These are phyloP conservation scores for Cyclotella atomus DNA, from an alignment of 108 stramenopile genomes.

Conservation along the genomic window DNA sequence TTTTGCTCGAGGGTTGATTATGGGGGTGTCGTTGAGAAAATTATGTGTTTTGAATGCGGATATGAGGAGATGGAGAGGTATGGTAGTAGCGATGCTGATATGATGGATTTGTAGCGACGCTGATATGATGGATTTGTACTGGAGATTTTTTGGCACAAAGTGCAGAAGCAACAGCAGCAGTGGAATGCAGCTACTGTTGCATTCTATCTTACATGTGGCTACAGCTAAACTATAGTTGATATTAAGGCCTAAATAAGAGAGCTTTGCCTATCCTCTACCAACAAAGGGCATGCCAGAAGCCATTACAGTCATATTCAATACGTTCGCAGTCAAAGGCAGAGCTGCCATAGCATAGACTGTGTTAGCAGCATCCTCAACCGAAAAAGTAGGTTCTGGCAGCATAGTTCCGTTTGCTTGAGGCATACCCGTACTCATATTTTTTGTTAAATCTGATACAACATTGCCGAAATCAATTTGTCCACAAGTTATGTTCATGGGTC, in stretches of 20 bases:
- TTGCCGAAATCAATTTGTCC: conserved; percentile 84
- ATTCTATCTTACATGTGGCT: background rate
- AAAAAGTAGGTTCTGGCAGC: conserved; percentile 59
- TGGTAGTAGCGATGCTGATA: conserved; percentile 11
- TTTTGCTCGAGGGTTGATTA: conserved; percentile 48
- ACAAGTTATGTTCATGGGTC: conserved; percentile 56
- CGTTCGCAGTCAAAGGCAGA: conserved; percentile 70
- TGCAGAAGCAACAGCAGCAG: too few species aligned
- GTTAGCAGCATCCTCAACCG: conserved; percentile 70
- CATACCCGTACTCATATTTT: conserved; percentile 54
- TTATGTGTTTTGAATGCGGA: conserved; percentile 38
- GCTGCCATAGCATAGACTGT: conserved; percentile 74
- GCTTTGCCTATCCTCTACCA: conserved; percentile 65
- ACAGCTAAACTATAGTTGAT: too few species aligned
- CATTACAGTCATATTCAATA: conserved; percentile 80
- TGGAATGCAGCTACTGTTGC: too few species aligned
- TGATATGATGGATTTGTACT: background rate
- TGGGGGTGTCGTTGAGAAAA: conserved; percentile 26
- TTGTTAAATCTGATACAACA: conserved; percentile 59
- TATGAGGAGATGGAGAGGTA: conserved; percentile 2
- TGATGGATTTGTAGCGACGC: conserved; percentile 23
- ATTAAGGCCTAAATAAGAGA: background rate
- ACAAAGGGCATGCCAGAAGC: conserved; percentile 74
- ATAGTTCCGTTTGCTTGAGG: conserved; percentile 68
- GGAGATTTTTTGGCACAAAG: background rate